Percentiles rank a stretch among this genome's conserved stretches.
phyloP scores from a whole-genome alignment of 2,329 filamentous ascomycete species.

The Verticillium longisporum region DNA sequence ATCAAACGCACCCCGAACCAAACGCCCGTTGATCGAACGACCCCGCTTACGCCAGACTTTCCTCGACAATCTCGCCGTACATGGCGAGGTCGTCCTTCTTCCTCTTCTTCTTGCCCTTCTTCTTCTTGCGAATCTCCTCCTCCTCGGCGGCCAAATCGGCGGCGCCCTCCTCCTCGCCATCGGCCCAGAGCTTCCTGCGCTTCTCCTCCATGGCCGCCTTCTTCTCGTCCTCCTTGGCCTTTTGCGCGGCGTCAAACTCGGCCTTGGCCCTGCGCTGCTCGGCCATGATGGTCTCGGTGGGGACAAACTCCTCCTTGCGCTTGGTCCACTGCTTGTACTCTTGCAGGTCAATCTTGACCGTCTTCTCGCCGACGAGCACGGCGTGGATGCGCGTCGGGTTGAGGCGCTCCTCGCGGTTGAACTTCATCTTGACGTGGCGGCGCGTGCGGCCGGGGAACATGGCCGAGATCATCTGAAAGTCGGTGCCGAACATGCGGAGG shows the following conservation, averaged over 20 bases:
- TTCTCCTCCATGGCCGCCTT: constrained; percentile 39
- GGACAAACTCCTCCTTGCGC: constrained; percentile 41
- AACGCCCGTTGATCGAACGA: background rate
- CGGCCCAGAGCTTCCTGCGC: constrained; percentile 41
- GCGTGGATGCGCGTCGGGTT: constrained; percentile 57
- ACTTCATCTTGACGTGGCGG: constrained; percentile 74
- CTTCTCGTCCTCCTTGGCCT: constrained; percentile 36
- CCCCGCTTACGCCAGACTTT: background rate
- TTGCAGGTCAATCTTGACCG: constrained; percentile 50
- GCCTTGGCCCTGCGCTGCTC: constrained; percentile 43
- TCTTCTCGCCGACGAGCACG: constrained; percentile 55
- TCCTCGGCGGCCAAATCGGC: constrained; percentile 4
- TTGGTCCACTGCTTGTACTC: constrained; percentile 49
- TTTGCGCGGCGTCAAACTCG: constrained; percentile 36
- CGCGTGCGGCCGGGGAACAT: constrained; percentile 69
- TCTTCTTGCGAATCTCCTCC: constrained; percentile 19
- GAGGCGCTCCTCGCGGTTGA: constrained; percentile 68
- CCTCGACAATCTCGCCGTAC: constrained; percentile 11
- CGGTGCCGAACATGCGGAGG: constrained; percentile 71
- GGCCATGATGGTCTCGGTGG: constrained; percentile 47
- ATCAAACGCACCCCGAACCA: background rate
- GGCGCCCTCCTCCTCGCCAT: constrained; percentile 18
- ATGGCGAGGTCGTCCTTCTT: constrained; percentile 23
- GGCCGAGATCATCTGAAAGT: constrained; percentile 72
- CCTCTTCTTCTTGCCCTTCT: constrained; percentile 21